Base-by-base conservation (phyloP, 2,329 filamentous ascomycete genomes). In the Cryphonectria nitschkei region DNA sequence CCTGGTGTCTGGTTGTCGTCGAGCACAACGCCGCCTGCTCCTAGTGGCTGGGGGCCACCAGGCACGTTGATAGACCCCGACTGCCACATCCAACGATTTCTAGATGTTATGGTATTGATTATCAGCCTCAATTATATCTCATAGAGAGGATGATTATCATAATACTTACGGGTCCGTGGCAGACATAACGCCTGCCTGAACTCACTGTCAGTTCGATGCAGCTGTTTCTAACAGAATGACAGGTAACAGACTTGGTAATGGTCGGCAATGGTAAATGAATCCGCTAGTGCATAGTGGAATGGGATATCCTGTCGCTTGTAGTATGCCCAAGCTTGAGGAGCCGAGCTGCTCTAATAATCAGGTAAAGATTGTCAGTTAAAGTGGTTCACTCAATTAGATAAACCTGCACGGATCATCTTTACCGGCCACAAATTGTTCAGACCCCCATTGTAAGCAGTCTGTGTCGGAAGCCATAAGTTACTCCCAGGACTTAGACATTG, bases 271-370 rank as follows among this genome's bases (percentile, higher is more conserved):
- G 85, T 88, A 82, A 84, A 88, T 9, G 81, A 84, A 74, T 88
- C 86, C 5, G 85, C 86, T 74, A 88, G 83, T 34, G 83, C 82
- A 75, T 84, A 88, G 50, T 88, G 86, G 46, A 86, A 82, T 0
- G 86, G 85, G 37, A 88, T 80, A 73, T 88, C 86, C 13, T 81
- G 75, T 43, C 85, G 79, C 69, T 83, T 85, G 74, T 81, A 82
- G 75, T 87, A 86, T 0, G 82, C 85, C 85, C 84, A 85, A 50
- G 81, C 82, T 81, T 82, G 85, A 0, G 85, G 84, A 0, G 83
- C 84, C 71, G 85, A 60, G 26, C 56, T 60, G 26, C 26, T 60
- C 56, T 60, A 26, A 34, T 34, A 11, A 16, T 11, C 4, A 34
- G 14, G 2, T 34, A 26, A 26, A 26, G 26, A 26, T 26, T 26